Percentiles rank a stretch among this genome's conserved stretches.
phyloP scores from a whole-genome alignment of 371 early-diverging fungal genomes.

The Blakeslea trispora region DNA sequence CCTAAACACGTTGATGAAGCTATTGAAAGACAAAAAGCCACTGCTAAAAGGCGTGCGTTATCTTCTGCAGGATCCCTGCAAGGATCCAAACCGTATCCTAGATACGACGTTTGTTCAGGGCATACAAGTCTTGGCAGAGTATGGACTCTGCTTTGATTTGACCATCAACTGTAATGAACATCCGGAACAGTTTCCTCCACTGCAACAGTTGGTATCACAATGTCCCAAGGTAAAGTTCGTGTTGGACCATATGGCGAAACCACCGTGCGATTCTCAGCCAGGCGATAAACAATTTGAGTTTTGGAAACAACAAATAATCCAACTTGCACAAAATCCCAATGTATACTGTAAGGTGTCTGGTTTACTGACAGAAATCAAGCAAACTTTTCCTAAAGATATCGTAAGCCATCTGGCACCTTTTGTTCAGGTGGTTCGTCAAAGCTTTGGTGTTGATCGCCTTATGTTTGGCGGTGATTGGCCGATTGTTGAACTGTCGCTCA shows the following conservation, averaged over 20 bases:
- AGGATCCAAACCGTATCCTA: slow-evolving; percentile 31
- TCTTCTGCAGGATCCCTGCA: slow-evolving; percentile 36
- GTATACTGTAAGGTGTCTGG: slow-evolving; percentile 50
- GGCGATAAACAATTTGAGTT: slow-evolving; percentile 31
- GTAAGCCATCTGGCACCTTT: slow-evolving; percentile 36
- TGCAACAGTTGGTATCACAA: slow-evolving; percentile 32
- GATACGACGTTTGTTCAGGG: slow-evolving; percentile 33
- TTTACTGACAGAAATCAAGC: slow-evolving; percentile 36
- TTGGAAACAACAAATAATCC: slow-evolving; percentile 32
- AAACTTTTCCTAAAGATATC: slow-evolving; percentile 1
- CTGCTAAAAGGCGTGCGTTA: slow-evolving; percentile 41
- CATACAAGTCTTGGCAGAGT: slow-evolving; percentile 29
- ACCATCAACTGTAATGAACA: slow-evolving; percentile 35
- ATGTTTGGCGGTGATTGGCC: slow-evolving; percentile 55
- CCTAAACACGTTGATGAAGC: slow-evolving; percentile 25
- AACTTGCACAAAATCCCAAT: slow-evolving; percentile 26
- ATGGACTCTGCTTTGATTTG: slow-evolving; percentile 41
- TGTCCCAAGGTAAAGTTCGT: slow-evolving; percentile 47
- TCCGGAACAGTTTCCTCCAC: slow-evolving; percentile 46
- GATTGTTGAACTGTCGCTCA: slow-evolving; percentile 22
- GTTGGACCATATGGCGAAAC: slow-evolving; percentile 53
- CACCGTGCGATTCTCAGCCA: slow-evolving; percentile 40
- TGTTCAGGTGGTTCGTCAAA: slow-evolving; percentile 32
- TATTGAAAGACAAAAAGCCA: slow-evolving; percentile 16
- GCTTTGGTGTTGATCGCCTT: slow-evolving; percentile 47